A percentile compares a stretch with the other conserved stretches of the same genome.
Evolutionary conservation across 208 protist genomes (phyloP).

Genomic region (Leishmania tropica): DNA sequence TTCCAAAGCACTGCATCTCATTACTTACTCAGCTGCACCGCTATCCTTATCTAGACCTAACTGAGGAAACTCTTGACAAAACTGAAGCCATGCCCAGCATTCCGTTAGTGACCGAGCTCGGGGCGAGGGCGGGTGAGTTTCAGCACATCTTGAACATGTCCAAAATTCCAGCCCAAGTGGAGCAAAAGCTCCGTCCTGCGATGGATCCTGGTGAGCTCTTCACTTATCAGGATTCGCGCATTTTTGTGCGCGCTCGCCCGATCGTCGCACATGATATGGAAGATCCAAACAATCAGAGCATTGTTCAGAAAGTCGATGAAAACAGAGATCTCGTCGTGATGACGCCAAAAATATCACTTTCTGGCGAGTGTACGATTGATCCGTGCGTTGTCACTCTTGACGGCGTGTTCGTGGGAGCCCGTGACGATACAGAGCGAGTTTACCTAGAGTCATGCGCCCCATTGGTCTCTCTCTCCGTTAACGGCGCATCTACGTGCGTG

Average conservation of each 20-base stretch:
- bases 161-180: constrained; percentile 51
- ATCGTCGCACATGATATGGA: constrained; percentile 85
- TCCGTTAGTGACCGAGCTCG: constrained; percentile 84
- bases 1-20: neutral
- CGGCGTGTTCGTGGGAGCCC: constrained; percentile 66
- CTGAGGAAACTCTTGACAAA: neutral
- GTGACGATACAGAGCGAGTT: constrained; percentile 66
- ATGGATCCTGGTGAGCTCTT: constrained; percentile 85
- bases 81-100: constrained; percentile 75
- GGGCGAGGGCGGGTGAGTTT: constrained; percentile 81
- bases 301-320: constrained; percentile 81
- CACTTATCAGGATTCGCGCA: constrained; percentile 76
- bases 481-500: constrained; percentile 84
- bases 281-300: constrained; percentile 65
- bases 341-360: constrained; percentile 85
- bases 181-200: constrained; percentile 57
- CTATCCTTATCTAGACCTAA: neutral
- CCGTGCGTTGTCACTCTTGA: constrained; percentile 76
- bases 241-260: constrained; percentile 85
- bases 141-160: constrained; percentile 74
- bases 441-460: constrained; percentile 84
- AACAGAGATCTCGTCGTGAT: constrained; percentile 80
- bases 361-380: constrained; percentile 78
- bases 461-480: constrained; percentile 76
- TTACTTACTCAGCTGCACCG: neutral